Percentiles rank a stretch among this genome's conserved stretches.
Evolutionary conservation across 805 yeast species (phyloP).

Genomic region (Tanozyma kutaoensis): DNA sequence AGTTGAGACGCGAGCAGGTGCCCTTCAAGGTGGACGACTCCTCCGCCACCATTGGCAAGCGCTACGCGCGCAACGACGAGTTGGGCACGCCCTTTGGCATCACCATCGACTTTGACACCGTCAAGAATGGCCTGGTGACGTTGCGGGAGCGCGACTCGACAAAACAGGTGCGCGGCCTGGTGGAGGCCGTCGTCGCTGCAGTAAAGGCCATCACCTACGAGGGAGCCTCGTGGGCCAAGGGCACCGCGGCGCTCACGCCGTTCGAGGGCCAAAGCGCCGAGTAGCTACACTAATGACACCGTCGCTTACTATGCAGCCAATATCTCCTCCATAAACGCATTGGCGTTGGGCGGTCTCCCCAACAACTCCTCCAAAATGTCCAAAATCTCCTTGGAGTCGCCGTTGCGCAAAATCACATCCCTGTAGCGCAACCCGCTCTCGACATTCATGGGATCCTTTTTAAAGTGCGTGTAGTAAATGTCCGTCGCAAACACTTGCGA

Average conservation of each 20-base stretch:
- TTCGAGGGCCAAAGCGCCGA: constrained; percentile 28
- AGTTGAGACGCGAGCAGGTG: constrained; percentile 67
- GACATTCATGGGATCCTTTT: constrained; percentile 51
- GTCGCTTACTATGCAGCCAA: too few relatives aligned
- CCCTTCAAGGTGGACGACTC: constrained; percentile 96
- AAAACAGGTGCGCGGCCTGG: constrained; percentile 87
- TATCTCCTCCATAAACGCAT: constrained; percentile 57
- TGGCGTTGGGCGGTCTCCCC: constrained; percentile 65
- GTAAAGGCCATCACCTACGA: constrained; percentile 63
- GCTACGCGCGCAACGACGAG: constrained; percentile 97
- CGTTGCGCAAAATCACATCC: constrained; percentile 53
- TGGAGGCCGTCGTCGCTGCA: constrained; percentile 57
- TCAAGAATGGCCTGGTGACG: constrained; percentile 79
- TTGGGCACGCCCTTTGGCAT: constrained; percentile 98
- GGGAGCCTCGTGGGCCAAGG: constrained; percentile 75
- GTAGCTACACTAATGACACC: too few relatives aligned
- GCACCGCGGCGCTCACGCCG: constrained; percentile 56
- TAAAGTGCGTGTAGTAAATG: constrained; percentile 61
- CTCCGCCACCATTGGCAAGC: constrained; percentile 93
- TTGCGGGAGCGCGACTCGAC: constrained; percentile 96
- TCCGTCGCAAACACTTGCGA: constrained; percentile 80
- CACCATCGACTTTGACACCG: constrained; percentile 90
- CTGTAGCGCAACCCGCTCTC: constrained; percentile 54
- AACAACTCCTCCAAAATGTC: constrained; percentile 51
- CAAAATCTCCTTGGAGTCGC: constrained; percentile 62